Base-by-base conservation (phyloP, 345 rosid species). In the Corymbia maculata region DNA sequence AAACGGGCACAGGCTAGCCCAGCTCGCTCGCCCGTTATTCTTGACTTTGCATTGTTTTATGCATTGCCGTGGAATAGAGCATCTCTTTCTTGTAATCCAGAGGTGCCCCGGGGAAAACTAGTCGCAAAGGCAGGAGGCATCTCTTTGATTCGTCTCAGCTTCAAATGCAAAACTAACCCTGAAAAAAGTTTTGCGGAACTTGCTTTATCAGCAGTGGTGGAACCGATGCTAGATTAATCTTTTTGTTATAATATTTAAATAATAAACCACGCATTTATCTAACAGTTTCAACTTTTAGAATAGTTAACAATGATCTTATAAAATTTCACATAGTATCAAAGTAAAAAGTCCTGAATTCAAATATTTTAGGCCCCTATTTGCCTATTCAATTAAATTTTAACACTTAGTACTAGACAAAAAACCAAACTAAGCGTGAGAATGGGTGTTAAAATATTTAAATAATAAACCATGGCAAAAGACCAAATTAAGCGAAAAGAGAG, bases 21-120 rank as follows among this genome's bases (percentile, higher is more conserved):
- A 55, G 12, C 61, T 55, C 45, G 87, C 36, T 87, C 47, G 75
- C 64, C 86, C 59, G 84, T 61, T 91, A 89, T 92, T 92, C 92
- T 88, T 88, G 90, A 88, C 92, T 89, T 86, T 57, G 52, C 84
- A 8, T 28, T 85, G 30, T 57, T 9, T 45, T 57, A 70, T 55
- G 86, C 51, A 61, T 24, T n/a, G 22, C 26, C 30, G 87, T 53
- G 61, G 42, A 88, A 13, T 30, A 57, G 28, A 87, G 85, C 85
- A 88, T 88, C 87, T 91, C 91, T 49, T 52, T 89, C 55, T 17
- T 32, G n/a, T 16, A 52, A 44, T 13, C 28, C 42, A 36, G 47
- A 42, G 84, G 49, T 42, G 10, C 49, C 82, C 49, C 10, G 49
- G 14, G 26, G 24, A 42, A 75, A 42, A 42, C 84, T 21, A 42